phyloP scores from a whole-genome alignment of 2,329 filamentous ascomycete species.

The Rasamsonia emersonii region DNA sequence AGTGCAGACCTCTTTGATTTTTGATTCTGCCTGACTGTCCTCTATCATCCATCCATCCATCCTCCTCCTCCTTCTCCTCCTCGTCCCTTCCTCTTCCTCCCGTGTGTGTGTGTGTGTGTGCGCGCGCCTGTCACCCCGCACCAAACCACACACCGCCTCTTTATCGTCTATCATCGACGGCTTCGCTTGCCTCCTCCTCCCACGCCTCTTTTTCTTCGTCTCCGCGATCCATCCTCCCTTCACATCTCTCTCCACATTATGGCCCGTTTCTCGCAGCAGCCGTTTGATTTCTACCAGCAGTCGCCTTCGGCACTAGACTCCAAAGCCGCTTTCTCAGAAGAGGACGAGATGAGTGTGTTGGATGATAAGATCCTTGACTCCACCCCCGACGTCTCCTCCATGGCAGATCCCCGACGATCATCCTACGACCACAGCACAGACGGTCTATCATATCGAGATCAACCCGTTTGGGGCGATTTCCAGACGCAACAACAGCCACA shows the following conservation, averaged over 20 bases:
- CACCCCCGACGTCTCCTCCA: constrained; percentile 41
- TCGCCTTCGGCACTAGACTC: constrained; percentile 35
- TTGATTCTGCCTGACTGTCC: constrained; percentile 6
- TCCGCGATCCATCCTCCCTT: not conserved
- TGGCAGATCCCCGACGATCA: constrained; percentile 33
- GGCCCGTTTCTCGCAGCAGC: constrained; percentile 37
- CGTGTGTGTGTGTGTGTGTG: not conserved
- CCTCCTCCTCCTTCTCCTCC: constrained; percentile 1
- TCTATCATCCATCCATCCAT: not conserved
- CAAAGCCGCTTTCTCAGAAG: constrained; percentile 33
- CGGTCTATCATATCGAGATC: constrained; percentile 44
- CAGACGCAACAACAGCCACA: constrained; percentile 14
- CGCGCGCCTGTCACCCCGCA: constrained; percentile 6
- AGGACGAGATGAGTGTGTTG: constrained; percentile 46
- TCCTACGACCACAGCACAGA: constrained; percentile 42
- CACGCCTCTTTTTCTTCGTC: constrained; percentile 5
- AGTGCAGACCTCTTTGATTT: constrained; percentile 1
- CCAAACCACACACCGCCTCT: constrained; percentile 7
- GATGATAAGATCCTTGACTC: constrained; percentile 45
- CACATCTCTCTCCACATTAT: constrained; percentile 23
- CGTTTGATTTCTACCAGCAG: constrained; percentile 37
- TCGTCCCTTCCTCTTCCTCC: constrained; percentile 4
- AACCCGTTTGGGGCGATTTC: constrained; percentile 42
- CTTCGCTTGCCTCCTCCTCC: constrained; percentile 6
- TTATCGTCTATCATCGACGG: constrained; percentile 4